Evolutionary conservation across 2,329 filamentous ascomycete genomes (phyloP).

Genomic region (Thermothelomyces thermophilus): DNA sequence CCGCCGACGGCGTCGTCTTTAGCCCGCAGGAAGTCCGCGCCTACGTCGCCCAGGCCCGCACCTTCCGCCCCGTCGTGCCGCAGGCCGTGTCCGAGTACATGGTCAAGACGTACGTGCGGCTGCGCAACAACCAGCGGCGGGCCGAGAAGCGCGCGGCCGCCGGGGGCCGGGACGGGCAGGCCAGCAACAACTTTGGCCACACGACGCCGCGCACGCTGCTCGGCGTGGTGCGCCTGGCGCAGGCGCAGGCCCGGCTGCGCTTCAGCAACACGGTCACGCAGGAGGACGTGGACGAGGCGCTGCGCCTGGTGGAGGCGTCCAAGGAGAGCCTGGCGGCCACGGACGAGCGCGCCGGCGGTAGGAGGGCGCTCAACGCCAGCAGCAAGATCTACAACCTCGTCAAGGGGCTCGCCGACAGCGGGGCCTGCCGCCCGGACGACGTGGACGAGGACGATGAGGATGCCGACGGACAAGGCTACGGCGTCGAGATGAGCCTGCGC

Average conservation of each 20-base stretch:
- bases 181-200: slow-evolving; percentile 89
- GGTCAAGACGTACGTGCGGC: slow-evolving; percentile 90
- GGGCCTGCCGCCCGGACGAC: slow-evolving; percentile 71
- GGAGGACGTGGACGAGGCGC: slow-evolving; percentile 92
- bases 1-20: slow-evolving; percentile 61
- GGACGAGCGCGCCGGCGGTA: slow-evolving; percentile 40
- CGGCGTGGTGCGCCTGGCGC: slow-evolving; percentile 84
- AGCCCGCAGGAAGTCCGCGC: slow-evolving; percentile 88
- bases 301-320: slow-evolving; percentile 85
- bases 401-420: slow-evolving; percentile 76
- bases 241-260: slow-evolving; percentile 84
- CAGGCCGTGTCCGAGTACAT: slow-evolving; percentile 89
- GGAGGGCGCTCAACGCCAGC: slow-evolving; percentile 69
- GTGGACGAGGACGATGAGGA: slow-evolving; percentile 51
- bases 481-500: slow-evolving; percentile 72
- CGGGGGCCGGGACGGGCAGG: background rate
- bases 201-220: slow-evolving; percentile 90
- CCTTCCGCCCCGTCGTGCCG: slow-evolving; percentile 80
- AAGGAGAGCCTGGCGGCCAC: slow-evolving; percentile 77
- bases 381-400: slow-evolving; percentile 95
- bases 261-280: slow-evolving; percentile 80
- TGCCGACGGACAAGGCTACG: slow-evolving; percentile 41
- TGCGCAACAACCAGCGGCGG: slow-evolving; percentile 85
- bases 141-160: slow-evolving; percentile 62
- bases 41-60: slow-evolving; percentile 88